Evolutionary conservation across 257 asterid species (phyloP), one percentile per base, ranked within the genome.

Genomic region (Fraxinus cuspidata): DNA sequence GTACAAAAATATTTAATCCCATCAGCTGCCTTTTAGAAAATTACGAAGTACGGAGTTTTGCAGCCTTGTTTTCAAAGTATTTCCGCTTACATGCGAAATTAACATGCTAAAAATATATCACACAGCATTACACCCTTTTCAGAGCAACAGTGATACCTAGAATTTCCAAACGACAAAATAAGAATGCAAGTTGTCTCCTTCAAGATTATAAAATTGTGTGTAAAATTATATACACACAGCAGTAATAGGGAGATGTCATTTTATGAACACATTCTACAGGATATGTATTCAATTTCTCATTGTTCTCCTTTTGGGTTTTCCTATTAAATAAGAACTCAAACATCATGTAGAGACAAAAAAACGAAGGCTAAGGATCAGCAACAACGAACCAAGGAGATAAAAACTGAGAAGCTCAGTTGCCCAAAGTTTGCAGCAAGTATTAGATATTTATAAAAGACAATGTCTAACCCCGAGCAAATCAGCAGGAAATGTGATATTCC

Each of bases 71-170:
- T 71, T 19, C 21, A 40, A 9, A 70, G 18, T 37, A 5, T 21
- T 37, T 44, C 28, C 11, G 3, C 58, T 70, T 4, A 21, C 7
- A 7, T 71, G 34, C 35, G 25, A 15, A 71, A 40, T 42, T 49
- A 42, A 49, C 31, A 21, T 3, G 74, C 74, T 71, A 28, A 71
- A 71, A 71, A 28, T n/a, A 23, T 71, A 71, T 27, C 68, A 25
- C 16, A 8, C 29, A 5, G 74, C 23, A 28, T n/a, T 15, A 44
- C 74, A 19, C n/a, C 56, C 51, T 21, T 70, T 37, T 9, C 27
- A 37, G 65, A 56, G 65, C 65, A 25, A 63, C n/a, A 63, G 68
- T 63, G 18, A 63, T 12, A 23, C 32, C 32, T 23, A 63, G 23
- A n/a, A 5, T 53, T 19, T n/a, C 63, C 63, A 63, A 8, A 25